Evolutionary conservation across 2,329 filamentous ascomycete genomes (phyloP).

Genomic region (Pseudopithomyces chartarum): DNA sequence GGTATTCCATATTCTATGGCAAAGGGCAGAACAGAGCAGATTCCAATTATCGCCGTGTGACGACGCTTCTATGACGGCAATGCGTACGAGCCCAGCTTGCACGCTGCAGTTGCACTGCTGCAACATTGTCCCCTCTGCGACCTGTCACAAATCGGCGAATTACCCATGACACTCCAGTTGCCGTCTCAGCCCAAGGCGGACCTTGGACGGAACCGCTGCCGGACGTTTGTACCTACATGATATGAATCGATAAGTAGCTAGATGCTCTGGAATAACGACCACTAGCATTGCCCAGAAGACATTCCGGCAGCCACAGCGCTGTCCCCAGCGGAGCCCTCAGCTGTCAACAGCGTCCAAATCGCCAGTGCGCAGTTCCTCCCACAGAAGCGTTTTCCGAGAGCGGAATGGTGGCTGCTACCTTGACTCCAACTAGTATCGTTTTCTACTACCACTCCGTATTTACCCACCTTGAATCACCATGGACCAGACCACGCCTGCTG

Average conservation of each 20-base stretch:
- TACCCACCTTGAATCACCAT: slow-evolving; percentile 2
- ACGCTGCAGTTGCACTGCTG: no score
- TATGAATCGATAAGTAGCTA: background rate
- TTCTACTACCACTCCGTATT: slow-evolving; percentile 14
- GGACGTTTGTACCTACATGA: slow-evolving; percentile 8
- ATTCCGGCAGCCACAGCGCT: background rate
- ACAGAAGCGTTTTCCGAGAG: slow-evolving; percentile 9
- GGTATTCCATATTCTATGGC: background rate
- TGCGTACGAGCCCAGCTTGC: no score
- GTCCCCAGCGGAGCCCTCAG: slow-evolving; percentile 12
- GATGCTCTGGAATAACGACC: background rate
- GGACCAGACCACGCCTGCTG: slow-evolving; percentile 14
- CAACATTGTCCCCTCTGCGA: slow-evolving; percentile 11
- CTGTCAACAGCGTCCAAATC: slow-evolving; percentile 11
- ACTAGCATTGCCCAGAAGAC: slow-evolving; percentile 12
- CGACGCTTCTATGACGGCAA: no score
- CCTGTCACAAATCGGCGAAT: slow-evolving; percentile 17
- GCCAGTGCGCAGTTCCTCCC: slow-evolving; percentile 22
- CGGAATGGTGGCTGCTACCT: slow-evolving; percentile 30
- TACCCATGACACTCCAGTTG: background rate
- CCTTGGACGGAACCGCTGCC: slow-evolving; percentile 5
- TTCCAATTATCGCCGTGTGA: slow-evolving; percentile 31
- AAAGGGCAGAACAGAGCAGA: background rate
- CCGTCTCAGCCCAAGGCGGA: slow-evolving; percentile 29
- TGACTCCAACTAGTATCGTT: slow-evolving; percentile 19